Evolutionary conservation across 2,329 filamentous ascomycete genomes (phyloP).

Genomic region (Pseudogymnoascus sp.): DNA sequence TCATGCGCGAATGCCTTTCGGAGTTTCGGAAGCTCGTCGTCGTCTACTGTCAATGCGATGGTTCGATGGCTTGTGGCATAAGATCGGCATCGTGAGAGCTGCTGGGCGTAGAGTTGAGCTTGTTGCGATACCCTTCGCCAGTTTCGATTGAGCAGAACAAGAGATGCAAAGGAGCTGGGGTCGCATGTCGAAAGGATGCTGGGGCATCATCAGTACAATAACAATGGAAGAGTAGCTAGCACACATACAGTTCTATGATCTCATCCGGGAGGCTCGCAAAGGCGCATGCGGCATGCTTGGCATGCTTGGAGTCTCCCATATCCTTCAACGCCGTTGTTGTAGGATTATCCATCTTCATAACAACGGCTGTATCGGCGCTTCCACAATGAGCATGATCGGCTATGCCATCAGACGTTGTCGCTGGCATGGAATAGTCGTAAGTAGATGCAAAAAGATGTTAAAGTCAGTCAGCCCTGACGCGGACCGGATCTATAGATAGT

Average conservation of each 20-base stretch:
- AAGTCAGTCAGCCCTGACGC: slow-evolving; percentile 1
- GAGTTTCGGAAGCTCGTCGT: slow-evolving; percentile 47
- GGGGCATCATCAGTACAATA: slow-evolving; percentile 11
- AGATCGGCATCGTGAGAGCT: slow-evolving; percentile 53
- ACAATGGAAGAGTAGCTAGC: slow-evolving; percentile 8
- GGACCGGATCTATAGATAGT: slow-evolving; percentile 1
- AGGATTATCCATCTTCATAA: background rate
- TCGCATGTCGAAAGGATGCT: slow-evolving; percentile 16
- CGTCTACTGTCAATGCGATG: slow-evolving; percentile 29
- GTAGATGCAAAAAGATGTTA: background rate
- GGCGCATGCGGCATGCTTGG: slow-evolving; percentile 24
- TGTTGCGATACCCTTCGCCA: slow-evolving; percentile 58
- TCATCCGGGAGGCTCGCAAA: slow-evolving; percentile 56
- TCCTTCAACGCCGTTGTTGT: background rate
- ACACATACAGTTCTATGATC: slow-evolving; percentile 58
- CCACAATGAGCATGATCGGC: background rate
- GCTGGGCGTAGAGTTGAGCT: slow-evolving; percentile 52
- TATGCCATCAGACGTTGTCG: slow-evolving; percentile 1
- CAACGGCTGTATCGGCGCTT: background rate
- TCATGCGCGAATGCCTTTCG: slow-evolving; percentile 60
- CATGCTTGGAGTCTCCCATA: background rate
- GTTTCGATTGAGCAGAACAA: slow-evolving; percentile 55
- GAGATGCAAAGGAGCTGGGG: slow-evolving; percentile 57
- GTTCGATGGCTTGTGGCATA: slow-evolving; percentile 42
- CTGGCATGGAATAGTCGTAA: background rate